Evolutionary conservation across 805 yeast species (phyloP), one percentile per base, ranked within the genome.

Genomic region (Candida parachauliodes): DNA sequence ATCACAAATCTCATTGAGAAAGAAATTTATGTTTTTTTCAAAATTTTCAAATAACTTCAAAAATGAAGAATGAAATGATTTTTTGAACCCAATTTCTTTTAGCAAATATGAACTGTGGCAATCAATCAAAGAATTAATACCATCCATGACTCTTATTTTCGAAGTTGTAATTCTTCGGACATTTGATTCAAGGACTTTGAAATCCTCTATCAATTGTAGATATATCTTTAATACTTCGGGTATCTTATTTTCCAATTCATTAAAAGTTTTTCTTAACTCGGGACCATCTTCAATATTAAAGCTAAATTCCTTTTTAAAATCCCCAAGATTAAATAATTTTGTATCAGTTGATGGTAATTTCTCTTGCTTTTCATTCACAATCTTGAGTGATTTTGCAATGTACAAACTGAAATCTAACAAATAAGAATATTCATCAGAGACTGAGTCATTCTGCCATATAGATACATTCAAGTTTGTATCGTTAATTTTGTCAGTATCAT

Each of bases 271-370:
- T 19, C 74, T 45, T 37, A 68, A 67, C 34, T 65, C 70, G 4
- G 74, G 74, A 0, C 74, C 74, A 44, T 68, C 74, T 32, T 66
- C 68, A 12, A 64, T 49, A 25, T 50, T 55, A 39, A 66, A 65
- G 23, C 45, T 52, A 40, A 64, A 67, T 4, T 54, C 64, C 25
- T 45, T 52, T 31, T 60, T 52, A 37, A 52, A 56, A 21, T 59
- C 58, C 2, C 46, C 42, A 12, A 40, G 19, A 19, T 25, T 44
- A 12, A 37, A 36, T 8, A 35, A 32, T 28, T 33, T 42, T 8
- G 39, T 21, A 23, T 40, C 37, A n/a, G n/a, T n/a, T 12, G 26
- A 33, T 14, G 31, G 15, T 10, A 10, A 26, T 11, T 22, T 15
- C 21, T 40, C 29, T 16, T 37, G 30, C 10, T 27, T 28, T 31